These are phyloP conservation scores for Puccinia sorghi DNA, from an alignment of 1,284 basidiomycete species.

Conservation along the genomic window DNA sequence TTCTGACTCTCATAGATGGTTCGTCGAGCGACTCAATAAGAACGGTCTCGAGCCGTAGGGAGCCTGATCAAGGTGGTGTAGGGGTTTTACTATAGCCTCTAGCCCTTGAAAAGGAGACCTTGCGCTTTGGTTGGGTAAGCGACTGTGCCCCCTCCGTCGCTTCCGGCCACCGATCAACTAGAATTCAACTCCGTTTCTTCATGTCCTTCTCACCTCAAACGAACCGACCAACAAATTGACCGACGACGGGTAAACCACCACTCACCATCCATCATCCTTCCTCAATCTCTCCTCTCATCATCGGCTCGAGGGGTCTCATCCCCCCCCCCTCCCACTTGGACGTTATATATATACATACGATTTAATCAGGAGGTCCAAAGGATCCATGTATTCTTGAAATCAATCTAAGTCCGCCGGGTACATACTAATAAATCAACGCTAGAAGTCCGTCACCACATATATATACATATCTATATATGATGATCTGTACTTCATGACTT, in stretches of 20 bases:
- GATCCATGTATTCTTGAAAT: conserved; percentile 40
- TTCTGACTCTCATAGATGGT: conserved; percentile 27
- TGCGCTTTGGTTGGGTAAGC: background rate
- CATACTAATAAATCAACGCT: background rate
- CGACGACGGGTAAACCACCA: background rate
- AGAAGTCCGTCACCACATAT: conserved; percentile 21
- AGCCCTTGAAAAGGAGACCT: conserved; percentile 29
- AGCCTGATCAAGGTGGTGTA: background rate
- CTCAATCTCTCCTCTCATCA: conserved; percentile 1
- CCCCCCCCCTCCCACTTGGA: background rate
- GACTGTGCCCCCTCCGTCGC: background rate
- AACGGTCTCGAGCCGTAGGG: background rate
- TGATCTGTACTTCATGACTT: background rate
- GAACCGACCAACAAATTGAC: background rate
- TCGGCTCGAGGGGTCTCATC: background rate
- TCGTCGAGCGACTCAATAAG: conserved; percentile 45
- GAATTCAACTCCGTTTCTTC: background rate
- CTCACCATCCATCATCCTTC: background rate
- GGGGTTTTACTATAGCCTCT: conserved; percentile 7
- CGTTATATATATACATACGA: conserved; percentile 1
- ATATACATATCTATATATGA: conserved; percentile 16
- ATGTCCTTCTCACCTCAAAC: conserved; percentile 4
- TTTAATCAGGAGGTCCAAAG: conserved; percentile 27
- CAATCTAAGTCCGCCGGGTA: background rate
- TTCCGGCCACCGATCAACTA: background rate